Evolutionary conservation across 495 filamentous ascomycete species (phyloP).

Genomic region (Neurospora tetrasperma): DNA sequence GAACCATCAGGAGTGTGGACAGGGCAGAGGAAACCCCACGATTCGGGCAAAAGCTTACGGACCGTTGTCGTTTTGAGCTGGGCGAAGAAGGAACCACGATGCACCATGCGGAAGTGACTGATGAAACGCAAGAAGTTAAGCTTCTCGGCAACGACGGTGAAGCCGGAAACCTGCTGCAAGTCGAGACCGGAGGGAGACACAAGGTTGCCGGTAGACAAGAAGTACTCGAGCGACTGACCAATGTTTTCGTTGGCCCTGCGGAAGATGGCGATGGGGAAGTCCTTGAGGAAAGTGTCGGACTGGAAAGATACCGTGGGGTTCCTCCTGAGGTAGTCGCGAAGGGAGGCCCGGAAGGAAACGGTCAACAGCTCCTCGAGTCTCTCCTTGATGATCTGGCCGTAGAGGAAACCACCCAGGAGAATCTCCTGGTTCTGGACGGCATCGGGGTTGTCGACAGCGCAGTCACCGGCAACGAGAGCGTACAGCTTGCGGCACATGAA

Average conservation of each 20-base stretch:
- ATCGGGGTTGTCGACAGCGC: slow-evolving; percentile 88
- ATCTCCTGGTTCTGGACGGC: slow-evolving; percentile 91
- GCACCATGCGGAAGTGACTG: slow-evolving; percentile 98
- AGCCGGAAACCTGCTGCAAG: slow-evolving; percentile 87
- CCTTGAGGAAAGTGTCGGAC: slow-evolving; percentile 59
- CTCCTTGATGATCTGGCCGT: slow-evolving; percentile 92
- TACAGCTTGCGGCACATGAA: slow-evolving; percentile 98
- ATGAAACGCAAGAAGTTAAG: slow-evolving; percentile 99
- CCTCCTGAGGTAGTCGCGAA: slow-evolving; percentile 61
- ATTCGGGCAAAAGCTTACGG: slow-evolving; percentile 87
- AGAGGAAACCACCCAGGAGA: slow-evolving; percentile 83
- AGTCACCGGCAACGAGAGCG: slow-evolving; percentile 82
- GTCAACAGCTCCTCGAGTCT: slow-evolving; percentile 78
- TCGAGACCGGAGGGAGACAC: slow-evolving; percentile 84
- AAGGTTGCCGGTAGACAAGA: slow-evolving; percentile 91
- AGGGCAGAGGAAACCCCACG: slow-evolving; percentile 94
- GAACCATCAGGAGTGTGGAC: slow-evolving; percentile 95
- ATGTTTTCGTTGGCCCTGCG: slow-evolving; percentile 77
- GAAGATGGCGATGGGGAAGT: slow-evolving; percentile 69
- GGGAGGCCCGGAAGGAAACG: slow-evolving; percentile 44
- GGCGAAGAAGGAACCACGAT: slow-evolving; percentile 97
- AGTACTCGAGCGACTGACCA: slow-evolving; percentile 80
- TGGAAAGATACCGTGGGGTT: slow-evolving; percentile 55
- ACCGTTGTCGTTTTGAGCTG: slow-evolving; percentile 96
- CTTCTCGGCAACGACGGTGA: slow-evolving; percentile 94